Conservation (phyloP, 2,329 filamentous ascomycete genomes). For the Aspergillus calidoustus region DNA sequence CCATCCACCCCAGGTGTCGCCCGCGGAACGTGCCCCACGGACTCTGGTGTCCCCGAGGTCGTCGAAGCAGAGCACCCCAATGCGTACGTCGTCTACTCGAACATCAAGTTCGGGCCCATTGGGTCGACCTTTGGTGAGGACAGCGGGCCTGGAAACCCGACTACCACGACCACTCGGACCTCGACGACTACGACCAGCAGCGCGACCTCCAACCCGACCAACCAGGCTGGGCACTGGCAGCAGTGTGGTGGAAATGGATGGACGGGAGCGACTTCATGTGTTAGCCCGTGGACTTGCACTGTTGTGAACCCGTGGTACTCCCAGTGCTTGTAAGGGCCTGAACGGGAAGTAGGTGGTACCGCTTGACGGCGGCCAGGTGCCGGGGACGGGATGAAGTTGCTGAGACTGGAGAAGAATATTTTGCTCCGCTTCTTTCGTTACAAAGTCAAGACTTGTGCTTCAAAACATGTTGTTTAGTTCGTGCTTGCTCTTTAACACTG, state of each 20-base stretch:
- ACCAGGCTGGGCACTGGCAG: slow-evolving; percentile 27
- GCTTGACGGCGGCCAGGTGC: background rate
- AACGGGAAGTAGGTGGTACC: background rate
- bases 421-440: too few relatives aligned
- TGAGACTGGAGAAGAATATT: too few relatives aligned
- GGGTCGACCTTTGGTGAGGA: slow-evolving; percentile 52
- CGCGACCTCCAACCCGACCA: slow-evolving; percentile 20
- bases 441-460: too few relatives aligned
- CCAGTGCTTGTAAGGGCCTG: slow-evolving; percentile 39
- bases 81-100: slow-evolving; percentile 61
- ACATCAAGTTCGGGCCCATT: slow-evolving; percentile 64
- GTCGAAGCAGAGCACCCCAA: slow-evolving; percentile 54
- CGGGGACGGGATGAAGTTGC: too few relatives aligned
- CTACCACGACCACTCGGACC: slow-evolving; percentile 7
- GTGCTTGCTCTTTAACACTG: too few relatives aligned
- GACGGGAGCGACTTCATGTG: slow-evolving; percentile 40
- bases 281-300: slow-evolving; percentile 39
- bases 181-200: slow-evolving; percentile 18
- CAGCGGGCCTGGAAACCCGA: slow-evolving; percentile 8
- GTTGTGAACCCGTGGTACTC: slow-evolving; percentile 42
- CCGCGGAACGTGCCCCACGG: slow-evolving; percentile 60
- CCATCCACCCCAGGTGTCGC: slow-evolving; percentile 53
- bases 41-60: slow-evolving; percentile 57
- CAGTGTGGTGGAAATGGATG: slow-evolving; percentile 44
- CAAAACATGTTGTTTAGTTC: too few relatives aligned